Percentiles rank a stretch among this genome's conserved stretches.
Conservation (phyloP, 352 stramenopile species). For the Pythium periplocum region DNA sequence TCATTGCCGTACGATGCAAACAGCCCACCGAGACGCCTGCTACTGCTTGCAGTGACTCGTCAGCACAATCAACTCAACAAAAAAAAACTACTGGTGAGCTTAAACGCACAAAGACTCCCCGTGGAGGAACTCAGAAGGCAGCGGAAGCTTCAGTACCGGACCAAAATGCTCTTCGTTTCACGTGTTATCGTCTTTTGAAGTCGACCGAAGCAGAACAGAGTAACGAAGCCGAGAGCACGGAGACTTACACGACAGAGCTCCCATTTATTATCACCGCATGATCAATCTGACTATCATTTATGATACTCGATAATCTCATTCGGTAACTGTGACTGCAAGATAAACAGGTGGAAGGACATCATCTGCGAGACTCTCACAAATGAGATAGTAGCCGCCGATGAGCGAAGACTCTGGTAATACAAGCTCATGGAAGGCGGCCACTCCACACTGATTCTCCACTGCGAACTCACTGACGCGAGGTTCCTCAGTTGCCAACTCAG, state of each 20-base stretch:
- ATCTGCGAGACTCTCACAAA: constrained; percentile 29
- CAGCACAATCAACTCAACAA: too few species aligned
- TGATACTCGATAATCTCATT: not conserved
- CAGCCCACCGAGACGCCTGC: not conserved
- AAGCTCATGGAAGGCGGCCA: constrained; percentile 25
- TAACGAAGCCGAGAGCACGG: constrained; percentile 21
- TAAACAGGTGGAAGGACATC: constrained; percentile 6
- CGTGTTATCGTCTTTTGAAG: constrained; percentile 32
- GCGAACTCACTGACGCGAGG: constrained; percentile 9
- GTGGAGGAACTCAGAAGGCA: not conserved
- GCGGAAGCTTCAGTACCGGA: not conserved
- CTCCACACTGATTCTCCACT: constrained; percentile 14
- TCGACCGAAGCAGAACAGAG: constrained; percentile 19
- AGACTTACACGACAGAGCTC: constrained; percentile 36
- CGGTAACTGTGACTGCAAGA: not conserved
- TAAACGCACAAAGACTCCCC: constrained; percentile 5
- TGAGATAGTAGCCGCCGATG: constrained; percentile 31
- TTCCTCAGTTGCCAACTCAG: not conserved
- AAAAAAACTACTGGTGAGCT: not conserved
- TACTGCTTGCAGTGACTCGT: too few species aligned
- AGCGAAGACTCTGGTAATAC: constrained; percentile 23
- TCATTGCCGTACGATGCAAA: constrained; percentile 63
- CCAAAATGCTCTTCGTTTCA: constrained; percentile 40
- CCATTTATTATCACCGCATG: constrained; percentile 20
- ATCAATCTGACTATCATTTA: too few species aligned